These are phyloP conservation scores for Pythium rhizo-oryzae DNA, from an alignment of 352 stramenopile genomes.

Conservation along the genomic window DNA sequence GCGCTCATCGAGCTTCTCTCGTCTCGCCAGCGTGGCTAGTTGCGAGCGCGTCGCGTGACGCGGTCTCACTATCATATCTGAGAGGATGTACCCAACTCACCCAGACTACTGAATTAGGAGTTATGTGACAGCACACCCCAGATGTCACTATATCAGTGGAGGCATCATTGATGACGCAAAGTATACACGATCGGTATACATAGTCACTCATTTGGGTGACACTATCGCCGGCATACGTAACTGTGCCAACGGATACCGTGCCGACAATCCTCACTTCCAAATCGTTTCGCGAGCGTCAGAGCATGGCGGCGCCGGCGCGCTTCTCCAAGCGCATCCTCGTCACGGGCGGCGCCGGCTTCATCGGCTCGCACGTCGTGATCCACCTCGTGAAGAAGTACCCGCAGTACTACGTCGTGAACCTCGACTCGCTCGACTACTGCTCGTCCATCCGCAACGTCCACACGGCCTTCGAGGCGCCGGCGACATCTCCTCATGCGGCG, in stretches of 20 bases:
- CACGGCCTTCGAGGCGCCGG: conserved; percentile 38
- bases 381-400: conserved; percentile 97
- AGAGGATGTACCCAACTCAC: neutral
- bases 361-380: conserved; percentile 97
- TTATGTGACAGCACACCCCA: too few species aligned
- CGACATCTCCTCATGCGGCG: neutral
- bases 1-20: neutral
- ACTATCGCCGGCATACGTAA: too few species aligned
- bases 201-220: too few species aligned
- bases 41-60: too few species aligned
- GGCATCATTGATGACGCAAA: too few species aligned
- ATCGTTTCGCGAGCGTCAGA: too few species aligned
- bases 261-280: too few species aligned
- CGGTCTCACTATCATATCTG: neutral
- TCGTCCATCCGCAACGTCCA: conserved; percentile 74
- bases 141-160: too few species aligned
- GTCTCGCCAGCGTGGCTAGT: neutral
- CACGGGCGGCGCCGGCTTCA: conserved; percentile 97
- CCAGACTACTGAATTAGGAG: neutral
- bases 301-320: neutral
- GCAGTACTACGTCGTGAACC: conserved; percentile 97
- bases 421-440: conserved; percentile 92
- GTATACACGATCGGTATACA: too few species aligned
- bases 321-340: conserved; percentile 95
- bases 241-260: too few species aligned